phyloP scores from a whole-genome alignment of 148 eudicot species.

The Cornus controversa region DNA sequence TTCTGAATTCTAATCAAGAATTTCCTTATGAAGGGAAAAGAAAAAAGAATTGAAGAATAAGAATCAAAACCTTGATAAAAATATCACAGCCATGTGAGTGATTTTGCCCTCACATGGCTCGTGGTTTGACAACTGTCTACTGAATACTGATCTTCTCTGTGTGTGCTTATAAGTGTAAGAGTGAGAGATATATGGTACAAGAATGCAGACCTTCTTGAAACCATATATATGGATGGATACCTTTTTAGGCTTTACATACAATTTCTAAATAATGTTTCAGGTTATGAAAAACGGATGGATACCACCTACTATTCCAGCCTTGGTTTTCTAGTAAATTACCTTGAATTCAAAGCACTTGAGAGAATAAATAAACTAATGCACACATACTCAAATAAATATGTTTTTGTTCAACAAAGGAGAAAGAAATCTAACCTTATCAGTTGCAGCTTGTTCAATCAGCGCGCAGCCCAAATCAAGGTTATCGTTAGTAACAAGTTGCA shows the following conservation, averaged over 20 bases:
- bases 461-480: slow-evolving; percentile 95
- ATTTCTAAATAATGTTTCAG: neutral
- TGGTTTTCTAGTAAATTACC: neutral
- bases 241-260: neutral
- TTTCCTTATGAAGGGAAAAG: no score
- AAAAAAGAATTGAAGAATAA: no score
- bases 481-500: slow-evolving; percentile 80
- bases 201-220: neutral
- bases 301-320: neutral
- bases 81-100: neutral
- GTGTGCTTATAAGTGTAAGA: no score
- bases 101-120: neutral
- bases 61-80: no score
- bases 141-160: no score
- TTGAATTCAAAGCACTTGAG: neutral
- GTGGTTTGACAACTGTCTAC: neutral
- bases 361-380: neutral
- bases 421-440: slow-evolving; percentile 65
- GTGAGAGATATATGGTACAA: neutral
- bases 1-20: no score
- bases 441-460: slow-evolving; percentile 83
- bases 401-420: neutral
- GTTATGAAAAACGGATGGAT: neutral
- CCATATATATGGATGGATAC: neutral
- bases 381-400: neutral